Evolutionary conservation across 768 basidiomycete genomes (phyloP).

Genomic region (Russula sp.): DNA sequence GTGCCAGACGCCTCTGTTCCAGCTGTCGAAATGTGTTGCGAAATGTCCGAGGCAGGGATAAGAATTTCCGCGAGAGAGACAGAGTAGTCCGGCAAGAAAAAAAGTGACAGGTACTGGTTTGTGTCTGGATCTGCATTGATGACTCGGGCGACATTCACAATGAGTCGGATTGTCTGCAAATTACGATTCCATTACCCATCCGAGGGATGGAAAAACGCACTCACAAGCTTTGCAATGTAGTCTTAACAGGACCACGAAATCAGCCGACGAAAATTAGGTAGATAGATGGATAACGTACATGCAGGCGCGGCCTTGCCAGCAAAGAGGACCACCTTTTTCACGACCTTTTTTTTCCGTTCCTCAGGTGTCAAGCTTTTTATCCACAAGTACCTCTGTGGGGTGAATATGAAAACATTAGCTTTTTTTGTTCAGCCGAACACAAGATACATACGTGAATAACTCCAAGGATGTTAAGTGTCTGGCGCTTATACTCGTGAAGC

Average conservation of each 20-base stretch:
- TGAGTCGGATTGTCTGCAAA: constrained; percentile 76
- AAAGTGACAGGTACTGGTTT: constrained; percentile 76
- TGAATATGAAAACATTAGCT: neutral
- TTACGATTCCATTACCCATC: neutral
- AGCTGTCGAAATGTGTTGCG: constrained; percentile 95
- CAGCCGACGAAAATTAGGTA: neutral
- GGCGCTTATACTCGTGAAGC: constrained; percentile 92
- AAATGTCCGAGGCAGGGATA: constrained; percentile 90
- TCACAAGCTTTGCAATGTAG: constrained; percentile 84
- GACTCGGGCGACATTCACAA: constrained; percentile 78
- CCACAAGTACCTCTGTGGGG: constrained; percentile 63
- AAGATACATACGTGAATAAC: constrained; percentile 63
- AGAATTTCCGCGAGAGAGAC: constrained; percentile 77
- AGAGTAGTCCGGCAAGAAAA: constrained; percentile 96
- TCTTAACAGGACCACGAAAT: constrained; percentile 36
- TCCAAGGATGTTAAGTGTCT: constrained; percentile 89
- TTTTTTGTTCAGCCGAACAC: neutral
- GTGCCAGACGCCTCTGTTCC: constrained; percentile 87
- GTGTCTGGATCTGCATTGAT: constrained; percentile 86
- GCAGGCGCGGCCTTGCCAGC: constrained; percentile 96
- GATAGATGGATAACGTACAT: constrained; percentile 39
- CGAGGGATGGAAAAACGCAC: constrained; percentile 7
- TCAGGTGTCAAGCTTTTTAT: constrained; percentile 73
- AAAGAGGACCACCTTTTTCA: constrained; percentile 90
- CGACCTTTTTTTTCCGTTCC: constrained; percentile 78